These are phyloP conservation scores for Tuber brumale DNA, from an alignment of 495 filamentous ascomycete genomes.

Conservation along the genomic window DNA sequence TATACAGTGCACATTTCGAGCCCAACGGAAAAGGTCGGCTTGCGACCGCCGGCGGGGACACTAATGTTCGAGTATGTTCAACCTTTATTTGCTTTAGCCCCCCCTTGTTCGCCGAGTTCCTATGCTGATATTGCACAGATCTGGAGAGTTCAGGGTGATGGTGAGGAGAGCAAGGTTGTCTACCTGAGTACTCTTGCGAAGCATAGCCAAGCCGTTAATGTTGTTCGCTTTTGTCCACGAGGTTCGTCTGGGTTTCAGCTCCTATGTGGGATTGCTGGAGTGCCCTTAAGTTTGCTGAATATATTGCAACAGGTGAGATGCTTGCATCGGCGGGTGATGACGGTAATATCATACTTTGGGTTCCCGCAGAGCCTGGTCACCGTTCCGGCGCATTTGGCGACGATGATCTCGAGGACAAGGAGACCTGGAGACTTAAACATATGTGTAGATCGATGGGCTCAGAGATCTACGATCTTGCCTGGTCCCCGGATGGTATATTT, in stretches of 20 bases:
- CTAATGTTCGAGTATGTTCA: constrained; percentile 79
- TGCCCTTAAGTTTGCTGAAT: constrained; percentile 39
- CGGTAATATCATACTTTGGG: constrained; percentile 93
- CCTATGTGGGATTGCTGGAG: constrained; percentile 19
- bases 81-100: constrained; percentile 8
- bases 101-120: constrained; percentile 5
- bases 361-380: constrained; percentile 66
- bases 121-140: constrained; percentile 50
- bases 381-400: constrained; percentile 63
- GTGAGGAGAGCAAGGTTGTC: constrained; percentile 79
- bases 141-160: constrained; percentile 80
- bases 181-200: constrained; percentile 87
- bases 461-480: constrained; percentile 96
- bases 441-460: constrained; percentile 90
- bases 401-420: constrained; percentile 84
- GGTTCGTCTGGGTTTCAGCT: constrained; percentile 49
- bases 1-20: constrained; percentile 95
- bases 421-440: constrained; percentile 92
- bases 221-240: constrained; percentile 89
- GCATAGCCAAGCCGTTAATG: constrained; percentile 97
- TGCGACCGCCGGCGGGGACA: constrained; percentile 92
- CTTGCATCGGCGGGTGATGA: constrained; percentile 94
- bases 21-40: constrained; percentile 86
- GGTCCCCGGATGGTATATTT: constrained; percentile 92
- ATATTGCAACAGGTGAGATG: constrained; percentile 62